Conservation (phyloP, 139 green algal species). For the Haematococcus sp. region DNA sequence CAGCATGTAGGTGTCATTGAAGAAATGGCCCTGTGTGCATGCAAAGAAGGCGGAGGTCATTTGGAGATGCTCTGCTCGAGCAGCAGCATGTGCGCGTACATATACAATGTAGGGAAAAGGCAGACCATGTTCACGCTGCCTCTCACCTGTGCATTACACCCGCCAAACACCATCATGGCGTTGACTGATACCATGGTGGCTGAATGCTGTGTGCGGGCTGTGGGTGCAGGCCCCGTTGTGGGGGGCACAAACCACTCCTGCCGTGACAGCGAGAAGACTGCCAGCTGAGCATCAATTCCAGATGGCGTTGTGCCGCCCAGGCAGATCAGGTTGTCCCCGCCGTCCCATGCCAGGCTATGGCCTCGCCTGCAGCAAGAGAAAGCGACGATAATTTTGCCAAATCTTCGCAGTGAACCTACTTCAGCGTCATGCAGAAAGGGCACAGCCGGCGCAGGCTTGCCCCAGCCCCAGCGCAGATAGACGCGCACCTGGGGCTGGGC, state of each 20-base stretch:
- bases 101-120: too few relatives aligned
- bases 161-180: conserved; percentile 51
- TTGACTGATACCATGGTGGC: conserved; percentile 26
- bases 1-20: conserved; percentile 44
- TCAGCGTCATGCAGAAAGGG: too few relatives aligned
- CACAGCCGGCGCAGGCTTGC: not conserved
- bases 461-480: not conserved
- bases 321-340: conserved; percentile 33
- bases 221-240: conserved; percentile 25
- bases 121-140: too few relatives aligned
- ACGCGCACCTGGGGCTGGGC: not conserved
- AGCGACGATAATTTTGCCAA: too few relatives aligned
- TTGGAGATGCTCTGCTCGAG: too few relatives aligned
- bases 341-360: conserved; percentile 41
- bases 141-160: conserved; percentile 35
- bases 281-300: conserved; percentile 35
- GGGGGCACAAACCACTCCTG: conserved; percentile 31
- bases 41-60: too few relatives aligned
- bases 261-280: conserved; percentile 30
- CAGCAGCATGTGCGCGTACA: too few relatives aligned
- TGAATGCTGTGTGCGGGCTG: conserved; percentile 41
- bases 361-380: conserved; percentile 28
- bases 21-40: conserved; percentile 40
- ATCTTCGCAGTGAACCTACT: too few relatives aligned
- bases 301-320: conserved; percentile 42